Evolutionary conservation across 1,139 yeast genomes (phyloP), one percentile per base, ranked within the genome.

Genomic region (Suzukiozyma palmioleophila): DNA sequence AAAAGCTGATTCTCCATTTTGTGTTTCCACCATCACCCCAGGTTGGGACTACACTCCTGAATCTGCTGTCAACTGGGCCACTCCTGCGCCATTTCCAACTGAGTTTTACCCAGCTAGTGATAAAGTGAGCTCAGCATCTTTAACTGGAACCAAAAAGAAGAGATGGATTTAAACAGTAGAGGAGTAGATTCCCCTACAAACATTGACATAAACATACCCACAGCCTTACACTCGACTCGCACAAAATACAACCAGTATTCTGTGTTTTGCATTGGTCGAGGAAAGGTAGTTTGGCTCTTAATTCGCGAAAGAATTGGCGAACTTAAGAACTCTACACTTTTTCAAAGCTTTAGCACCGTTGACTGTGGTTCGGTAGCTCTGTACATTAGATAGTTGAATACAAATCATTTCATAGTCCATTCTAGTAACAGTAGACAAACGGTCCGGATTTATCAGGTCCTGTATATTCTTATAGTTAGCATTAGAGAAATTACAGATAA

Each of bases 31-130:
- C 1, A 49, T 78, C 24, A 87, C 96, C 1, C 87, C 90, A 8
- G 90, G 92, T 37, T 84, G 95, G 94, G 71, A 81, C 26, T 87
- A 87, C 56, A 70, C 84, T 0, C 71, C 77, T 47, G 69, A 75
- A n/a, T 81, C 89, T 9, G 70, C 67, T 36, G 66, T 73, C 36
- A 87, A 87, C 59, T 74, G 72, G 53, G 95, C 94, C 0, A 57
- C 81, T 1, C 78, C 80, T 2, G 88, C 84, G 13, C 79, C 81
- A 9, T 70, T 73, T 53, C 94, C 94, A 9, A 72, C 80, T 14
- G 75, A 58, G 38, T 67, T 51, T 52, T 70, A 70, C 46, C 60
- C 69, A 24, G 73, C 76, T 3, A 60, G 62, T 34, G 62, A 63
- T 12, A 58, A 73, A 44, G 69, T 69, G 8, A 54, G 62, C 25